These are phyloP conservation scores for Rauvolfia tetraphylla DNA, from an alignment of 257 asterid species.

Conservation along the genomic window DNA sequence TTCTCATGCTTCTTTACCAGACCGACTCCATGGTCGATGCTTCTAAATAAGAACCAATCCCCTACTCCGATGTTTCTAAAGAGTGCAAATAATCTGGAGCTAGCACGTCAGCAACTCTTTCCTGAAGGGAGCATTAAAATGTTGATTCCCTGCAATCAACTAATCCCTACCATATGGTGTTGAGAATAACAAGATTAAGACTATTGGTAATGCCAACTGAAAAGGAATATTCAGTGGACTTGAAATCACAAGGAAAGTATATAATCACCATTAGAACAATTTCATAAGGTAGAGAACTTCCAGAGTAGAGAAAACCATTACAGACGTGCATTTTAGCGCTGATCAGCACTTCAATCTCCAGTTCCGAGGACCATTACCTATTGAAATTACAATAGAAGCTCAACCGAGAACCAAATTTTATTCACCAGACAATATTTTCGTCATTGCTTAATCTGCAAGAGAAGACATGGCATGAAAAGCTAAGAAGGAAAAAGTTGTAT, in stretches of 20 bases:
- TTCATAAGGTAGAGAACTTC: background rate
- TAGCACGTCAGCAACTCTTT: too few relatives aligned
- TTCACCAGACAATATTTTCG: background rate
- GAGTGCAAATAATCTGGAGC: too few relatives aligned
- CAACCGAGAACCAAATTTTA: background rate
- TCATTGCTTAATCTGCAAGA: background rate
- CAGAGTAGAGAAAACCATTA: background rate
- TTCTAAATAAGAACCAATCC: too few relatives aligned
- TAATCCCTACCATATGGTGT: too few relatives aligned
- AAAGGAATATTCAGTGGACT: background rate
- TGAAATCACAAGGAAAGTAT: background rate
- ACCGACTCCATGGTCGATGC: too few relatives aligned
- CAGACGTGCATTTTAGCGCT: too few relatives aligned
- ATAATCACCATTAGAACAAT: background rate
- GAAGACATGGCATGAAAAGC: background rate
- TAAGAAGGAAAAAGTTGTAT: background rate
- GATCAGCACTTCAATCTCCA: background rate
- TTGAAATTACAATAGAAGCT: background rate
- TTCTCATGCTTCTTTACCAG: too few relatives aligned
- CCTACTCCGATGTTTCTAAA: too few relatives aligned
- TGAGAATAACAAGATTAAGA: too few relatives aligned
- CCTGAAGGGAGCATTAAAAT: too few relatives aligned
- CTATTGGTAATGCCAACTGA: background rate
- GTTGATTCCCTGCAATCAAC: too few relatives aligned
- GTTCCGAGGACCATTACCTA: background rate